These are phyloP conservation scores for Digitaria exilis DNA, from an alignment of 202 grass and related monocot genomes.

Conservation along the genomic window DNA sequence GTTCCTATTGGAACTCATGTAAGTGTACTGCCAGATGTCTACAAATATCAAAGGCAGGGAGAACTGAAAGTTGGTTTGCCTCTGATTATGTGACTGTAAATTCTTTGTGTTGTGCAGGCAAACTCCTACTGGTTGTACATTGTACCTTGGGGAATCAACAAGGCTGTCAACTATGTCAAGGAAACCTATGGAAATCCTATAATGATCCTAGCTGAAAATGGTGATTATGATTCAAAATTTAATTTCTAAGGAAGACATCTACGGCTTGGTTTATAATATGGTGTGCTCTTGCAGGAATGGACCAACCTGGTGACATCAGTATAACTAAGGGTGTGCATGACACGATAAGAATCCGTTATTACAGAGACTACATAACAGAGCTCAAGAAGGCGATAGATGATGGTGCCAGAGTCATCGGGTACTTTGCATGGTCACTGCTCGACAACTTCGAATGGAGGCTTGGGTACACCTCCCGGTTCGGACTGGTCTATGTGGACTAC, in stretches of 20 bases:
- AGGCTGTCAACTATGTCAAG: slow-evolving; percentile 84
- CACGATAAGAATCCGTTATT: slow-evolving; percentile 65
- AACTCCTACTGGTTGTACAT: slow-evolving; percentile 88
- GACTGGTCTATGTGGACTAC: slow-evolving; percentile 82
- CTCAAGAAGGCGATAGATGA: slow-evolving; percentile 87
- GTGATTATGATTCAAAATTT: slow-evolving; percentile 34
- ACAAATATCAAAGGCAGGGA: not conserved
- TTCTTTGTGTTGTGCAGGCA: slow-evolving; percentile 50
- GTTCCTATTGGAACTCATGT: slow-evolving; percentile 77
- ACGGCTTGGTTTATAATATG: not conserved
- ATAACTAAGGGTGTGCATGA: slow-evolving; percentile 70
- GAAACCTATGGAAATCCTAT: slow-evolving; percentile 75
- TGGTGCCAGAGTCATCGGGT: slow-evolving; percentile 72
- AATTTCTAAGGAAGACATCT: not conserved
- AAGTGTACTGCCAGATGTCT: slow-evolving; percentile 20
- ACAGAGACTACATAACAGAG: slow-evolving; percentile 81
- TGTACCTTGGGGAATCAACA: slow-evolving; percentile 95
- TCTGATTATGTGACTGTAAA: not conserved
- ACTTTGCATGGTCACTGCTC: slow-evolving; percentile 92
- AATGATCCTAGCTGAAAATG: slow-evolving; percentile 83
- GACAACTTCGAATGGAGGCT: slow-evolving; percentile 98
- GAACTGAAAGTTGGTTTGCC: not conserved
- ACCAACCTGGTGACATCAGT: slow-evolving; percentile 77
- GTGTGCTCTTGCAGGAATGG: slow-evolving; percentile 66
- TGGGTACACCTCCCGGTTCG: slow-evolving; percentile 90